Evolutionary conservation across 2,329 filamentous ascomycete species (phyloP).

Genomic region (Rhynchosporium agropyri): DNA sequence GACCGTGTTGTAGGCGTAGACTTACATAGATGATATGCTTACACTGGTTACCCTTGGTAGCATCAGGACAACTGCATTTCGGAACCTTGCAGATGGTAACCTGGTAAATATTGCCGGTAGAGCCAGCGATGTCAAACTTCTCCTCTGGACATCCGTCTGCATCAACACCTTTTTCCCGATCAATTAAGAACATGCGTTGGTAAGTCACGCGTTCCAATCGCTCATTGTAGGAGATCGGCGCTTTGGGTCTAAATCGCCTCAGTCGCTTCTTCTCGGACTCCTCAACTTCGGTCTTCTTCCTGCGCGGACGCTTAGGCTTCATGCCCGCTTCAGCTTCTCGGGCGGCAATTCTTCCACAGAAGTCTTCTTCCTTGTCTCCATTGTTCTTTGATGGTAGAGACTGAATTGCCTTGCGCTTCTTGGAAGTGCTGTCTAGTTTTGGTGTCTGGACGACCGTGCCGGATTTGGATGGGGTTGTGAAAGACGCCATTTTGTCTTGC

Average conservation of each 20-base stretch:
- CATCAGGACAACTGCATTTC: conserved; percentile 58
- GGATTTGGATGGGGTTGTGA: not conserved
- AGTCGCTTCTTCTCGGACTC: conserved; percentile 45
- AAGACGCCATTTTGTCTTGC: not conserved
- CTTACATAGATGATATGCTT: conserved; percentile 63
- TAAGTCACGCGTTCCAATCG: conserved; percentile 52
- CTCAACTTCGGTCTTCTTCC: conserved; percentile 25
- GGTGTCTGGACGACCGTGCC: not conserved
- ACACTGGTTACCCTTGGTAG: conserved; percentile 58
- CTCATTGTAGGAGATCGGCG: conserved; percentile 51
- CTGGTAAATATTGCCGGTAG: conserved; percentile 65
- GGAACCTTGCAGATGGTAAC: conserved; percentile 56
- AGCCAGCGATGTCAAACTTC: conserved; percentile 58
- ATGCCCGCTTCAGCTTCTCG: conserved; percentile 26
- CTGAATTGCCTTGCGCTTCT: conserved; percentile 27
- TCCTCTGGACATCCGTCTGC: conserved; percentile 49
- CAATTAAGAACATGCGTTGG: conserved; percentile 61
- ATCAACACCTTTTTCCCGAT: conserved; percentile 44
- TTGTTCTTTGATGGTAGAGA: conserved; percentile 21
- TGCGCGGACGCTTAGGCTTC: conserved; percentile 28
- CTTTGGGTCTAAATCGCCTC: conserved; percentile 45
- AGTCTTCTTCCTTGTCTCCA: conserved; percentile 21
- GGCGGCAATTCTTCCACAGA: conserved; percentile 2
- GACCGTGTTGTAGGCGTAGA: not conserved
- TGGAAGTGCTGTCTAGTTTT: conserved; percentile 3